These are phyloP conservation scores for Alternaria viburni DNA, from an alignment of 2,329 filamentous ascomycete genomes.

Conservation along the genomic window DNA sequence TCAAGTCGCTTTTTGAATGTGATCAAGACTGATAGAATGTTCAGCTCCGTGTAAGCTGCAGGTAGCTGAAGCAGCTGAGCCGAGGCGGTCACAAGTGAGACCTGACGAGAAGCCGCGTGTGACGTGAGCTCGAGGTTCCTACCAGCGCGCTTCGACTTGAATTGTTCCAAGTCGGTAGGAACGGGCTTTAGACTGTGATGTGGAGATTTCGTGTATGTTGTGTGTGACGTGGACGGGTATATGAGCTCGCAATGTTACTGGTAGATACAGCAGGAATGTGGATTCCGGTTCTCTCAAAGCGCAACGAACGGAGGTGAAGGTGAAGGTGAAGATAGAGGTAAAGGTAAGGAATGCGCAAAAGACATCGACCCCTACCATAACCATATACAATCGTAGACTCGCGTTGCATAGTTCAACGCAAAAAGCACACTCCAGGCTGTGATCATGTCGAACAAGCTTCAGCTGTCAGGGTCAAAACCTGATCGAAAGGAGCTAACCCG, in stretches of 20 bases:
- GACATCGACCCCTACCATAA: not conserved
- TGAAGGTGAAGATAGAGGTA: not conserved
- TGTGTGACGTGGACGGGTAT: not conserved
- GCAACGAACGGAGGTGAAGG: not conserved
- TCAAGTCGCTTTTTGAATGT: not conserved
- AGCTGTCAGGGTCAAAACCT: slow-evolving; percentile 11
- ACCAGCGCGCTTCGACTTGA: not conserved
- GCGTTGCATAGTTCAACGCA: slow-evolving; percentile 4
- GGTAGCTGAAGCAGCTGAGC: not conserved
- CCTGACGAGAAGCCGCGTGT: not conserved
- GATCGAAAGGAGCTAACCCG: slow-evolving; percentile 14
- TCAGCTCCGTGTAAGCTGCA: not conserved
- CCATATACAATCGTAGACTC: slow-evolving; percentile 9
- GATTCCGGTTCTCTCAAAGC: not conserved
- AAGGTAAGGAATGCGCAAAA: not conserved
- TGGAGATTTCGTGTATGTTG: not conserved
- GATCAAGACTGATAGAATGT: not conserved
- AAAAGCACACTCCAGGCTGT: slow-evolving; percentile 22
- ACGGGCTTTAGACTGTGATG: not conserved
- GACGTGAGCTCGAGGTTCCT: not conserved
- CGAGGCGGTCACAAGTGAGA: not conserved
- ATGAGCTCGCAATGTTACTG: not conserved
- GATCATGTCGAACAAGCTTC: slow-evolving; percentile 10
- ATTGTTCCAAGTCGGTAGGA: not conserved
- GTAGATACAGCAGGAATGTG: not conserved